These are phyloP conservation scores for Leucaena leucocephala DNA, from an alignment of 306 rosid species.

Conservation along the genomic window DNA sequence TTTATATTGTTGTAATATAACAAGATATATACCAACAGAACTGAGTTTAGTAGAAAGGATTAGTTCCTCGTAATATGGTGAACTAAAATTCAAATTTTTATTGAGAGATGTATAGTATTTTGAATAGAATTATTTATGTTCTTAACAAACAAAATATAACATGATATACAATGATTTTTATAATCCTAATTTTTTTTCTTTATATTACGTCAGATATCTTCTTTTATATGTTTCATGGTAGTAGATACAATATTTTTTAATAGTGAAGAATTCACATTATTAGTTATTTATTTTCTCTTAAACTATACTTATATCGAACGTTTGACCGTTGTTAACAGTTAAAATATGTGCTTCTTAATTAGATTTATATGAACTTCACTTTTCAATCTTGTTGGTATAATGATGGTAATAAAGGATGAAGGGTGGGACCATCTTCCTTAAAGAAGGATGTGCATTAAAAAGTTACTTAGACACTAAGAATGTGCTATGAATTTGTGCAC, in stretches of 20 bases:
- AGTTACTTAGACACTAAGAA: neutral
- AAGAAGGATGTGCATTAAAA: neutral
- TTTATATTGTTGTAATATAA: too few species aligned
- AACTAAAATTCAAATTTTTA: too few species aligned
- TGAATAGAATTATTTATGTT: too few species aligned
- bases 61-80: too few species aligned
- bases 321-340: constrained; percentile 22
- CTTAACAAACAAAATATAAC: too few species aligned
- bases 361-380: neutral
- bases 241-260: neutral
- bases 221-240: too few species aligned
- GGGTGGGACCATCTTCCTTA: neutral
- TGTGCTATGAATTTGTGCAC: neutral
- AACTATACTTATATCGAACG: constrained; percentile 32
- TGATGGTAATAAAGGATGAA: neutral
- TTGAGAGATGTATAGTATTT: too few species aligned
- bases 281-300: constrained; percentile 37
- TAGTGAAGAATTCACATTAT: neutral
- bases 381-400: neutral
- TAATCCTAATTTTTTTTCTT: too few species aligned
- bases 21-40: too few species aligned
- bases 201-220: neutral
- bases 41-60: too few species aligned
- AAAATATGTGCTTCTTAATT: neutral
- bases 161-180: too few species aligned